A percentile compares a stretch with the other conserved stretches of the same genome.
Conservation (phyloP, 192 early-diverging fungal genomes). For the Tieghemiomyces parasiticus region DNA sequence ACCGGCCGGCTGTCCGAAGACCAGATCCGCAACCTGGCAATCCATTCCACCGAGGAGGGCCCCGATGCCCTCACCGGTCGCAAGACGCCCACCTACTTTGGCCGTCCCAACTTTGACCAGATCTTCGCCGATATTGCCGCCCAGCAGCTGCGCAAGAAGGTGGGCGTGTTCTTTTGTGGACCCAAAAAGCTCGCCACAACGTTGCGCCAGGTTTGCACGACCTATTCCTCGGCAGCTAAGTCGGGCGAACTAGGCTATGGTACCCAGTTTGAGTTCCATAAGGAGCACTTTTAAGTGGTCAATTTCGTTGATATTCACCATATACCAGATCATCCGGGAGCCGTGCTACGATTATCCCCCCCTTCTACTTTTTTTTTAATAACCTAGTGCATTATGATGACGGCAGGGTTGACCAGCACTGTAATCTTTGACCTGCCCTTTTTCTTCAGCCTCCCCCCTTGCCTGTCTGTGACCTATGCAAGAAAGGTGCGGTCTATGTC, state of each 20-base stretch:
- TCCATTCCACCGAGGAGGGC: slow-evolving; percentile 31
- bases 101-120: slow-evolving; percentile 31
- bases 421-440: no score
- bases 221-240: slow-evolving; percentile 9
- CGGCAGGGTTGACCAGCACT: no score
- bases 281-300: slow-evolving; percentile 59
- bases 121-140: slow-evolving; percentile 27
- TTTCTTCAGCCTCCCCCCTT: no score
- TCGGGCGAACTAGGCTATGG: slow-evolving; percentile 1
- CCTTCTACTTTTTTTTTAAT: no score
- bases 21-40: slow-evolving; percentile 42
- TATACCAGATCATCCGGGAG: no score
- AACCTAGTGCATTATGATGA: no score
- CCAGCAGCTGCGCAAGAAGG: slow-evolving; percentile 35
- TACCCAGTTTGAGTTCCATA: slow-evolving; percentile 44
- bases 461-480: no score
- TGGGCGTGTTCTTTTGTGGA: slow-evolving; percentile 68
- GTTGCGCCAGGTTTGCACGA: slow-evolving; percentile 17
- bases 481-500: no score
- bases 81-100: slow-evolving; percentile 25
- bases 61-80: slow-evolving; percentile 33
- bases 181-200: slow-evolving; percentile 34
- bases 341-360: no score
- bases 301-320: no score
- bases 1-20: slow-evolving; percentile 48